Percentiles rank a stretch among this genome's conserved stretches.
Evolutionary conservation across 441 rosid genomes (phyloP).

Genomic region (Hura crepitans): DNA sequence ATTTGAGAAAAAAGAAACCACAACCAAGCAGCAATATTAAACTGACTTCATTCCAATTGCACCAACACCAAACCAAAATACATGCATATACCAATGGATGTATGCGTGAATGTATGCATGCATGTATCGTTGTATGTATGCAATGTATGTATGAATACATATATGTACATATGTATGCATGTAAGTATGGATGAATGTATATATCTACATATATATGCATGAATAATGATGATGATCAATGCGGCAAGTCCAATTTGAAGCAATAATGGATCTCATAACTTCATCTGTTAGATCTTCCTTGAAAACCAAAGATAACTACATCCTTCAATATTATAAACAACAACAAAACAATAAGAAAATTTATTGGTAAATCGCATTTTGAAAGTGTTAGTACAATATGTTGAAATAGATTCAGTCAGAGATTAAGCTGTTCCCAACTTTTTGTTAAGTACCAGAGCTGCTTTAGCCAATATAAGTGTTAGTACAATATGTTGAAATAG

Average conservation of each 20-base stretch:
- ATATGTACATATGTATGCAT: no score
- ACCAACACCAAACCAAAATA: no score
- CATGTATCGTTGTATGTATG: no score
- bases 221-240: slow-evolving; percentile 81
- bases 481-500: background rate
- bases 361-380: background rate
- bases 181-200: no score
- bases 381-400: slow-evolving; percentile 7
- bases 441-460: slow-evolving; percentile 1
- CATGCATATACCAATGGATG: no score
- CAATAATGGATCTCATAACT: slow-evolving; percentile 65
- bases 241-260: slow-evolving; percentile 70
- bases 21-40: no score
- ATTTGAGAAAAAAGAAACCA: no score
- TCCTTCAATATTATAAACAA: slow-evolving; percentile 46
- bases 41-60: no score
- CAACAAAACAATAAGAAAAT: slow-evolving; percentile 9
- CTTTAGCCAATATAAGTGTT: background rate
- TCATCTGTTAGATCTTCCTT: slow-evolving; percentile 62
- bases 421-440: background rate
- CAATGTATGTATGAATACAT: no score
- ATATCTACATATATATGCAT: no score
- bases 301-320: slow-evolving; percentile 65
- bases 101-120: no score
- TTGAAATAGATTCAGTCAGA: background rate